Percentiles rank a stretch among this genome's conserved stretches.
Evolutionary conservation across 2,329 filamentous ascomycete genomes (phyloP).

Genomic region (Coleophoma eucalyptorum): DNA sequence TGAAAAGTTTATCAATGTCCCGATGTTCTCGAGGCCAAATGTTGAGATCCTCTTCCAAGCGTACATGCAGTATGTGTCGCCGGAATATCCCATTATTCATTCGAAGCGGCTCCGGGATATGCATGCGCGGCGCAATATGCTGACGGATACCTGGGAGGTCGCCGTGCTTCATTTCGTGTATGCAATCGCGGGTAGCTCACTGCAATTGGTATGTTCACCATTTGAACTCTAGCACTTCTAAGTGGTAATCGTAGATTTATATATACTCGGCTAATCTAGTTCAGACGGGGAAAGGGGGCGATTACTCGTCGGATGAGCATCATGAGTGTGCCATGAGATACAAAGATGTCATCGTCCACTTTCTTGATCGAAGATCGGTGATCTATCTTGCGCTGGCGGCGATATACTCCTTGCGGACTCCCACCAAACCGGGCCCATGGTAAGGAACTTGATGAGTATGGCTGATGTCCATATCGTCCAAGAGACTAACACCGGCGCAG

Average conservation of each 20-base stretch:
- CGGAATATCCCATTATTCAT: background rate
- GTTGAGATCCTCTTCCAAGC: background rate
- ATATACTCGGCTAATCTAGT: background rate
- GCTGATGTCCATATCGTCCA: background rate
- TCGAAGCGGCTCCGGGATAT: background rate
- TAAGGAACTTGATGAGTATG: no score
- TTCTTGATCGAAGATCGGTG: background rate
- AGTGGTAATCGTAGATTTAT: background rate
- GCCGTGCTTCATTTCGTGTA: background rate
- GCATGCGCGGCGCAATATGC: background rate
- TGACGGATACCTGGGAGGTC: background rate
- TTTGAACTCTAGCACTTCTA: background rate
- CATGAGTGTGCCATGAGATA: background rate
- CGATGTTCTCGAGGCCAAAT: background rate
- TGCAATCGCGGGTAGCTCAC: background rate
- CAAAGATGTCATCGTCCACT: background rate
- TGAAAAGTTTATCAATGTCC: background rate
- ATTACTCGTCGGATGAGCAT: background rate
- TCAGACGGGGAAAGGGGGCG: background rate
- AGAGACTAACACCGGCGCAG: background rate
- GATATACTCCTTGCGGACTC: background rate
- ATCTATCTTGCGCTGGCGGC: background rate
- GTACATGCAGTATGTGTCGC: background rate
- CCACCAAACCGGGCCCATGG: background rate
- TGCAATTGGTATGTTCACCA: background rate